Percentiles rank a stretch among this genome's conserved stretches.
phyloP scores from a whole-genome alignment of 164 flowering plant genomes.

The grape (Vitis vinifera) region DNA sequence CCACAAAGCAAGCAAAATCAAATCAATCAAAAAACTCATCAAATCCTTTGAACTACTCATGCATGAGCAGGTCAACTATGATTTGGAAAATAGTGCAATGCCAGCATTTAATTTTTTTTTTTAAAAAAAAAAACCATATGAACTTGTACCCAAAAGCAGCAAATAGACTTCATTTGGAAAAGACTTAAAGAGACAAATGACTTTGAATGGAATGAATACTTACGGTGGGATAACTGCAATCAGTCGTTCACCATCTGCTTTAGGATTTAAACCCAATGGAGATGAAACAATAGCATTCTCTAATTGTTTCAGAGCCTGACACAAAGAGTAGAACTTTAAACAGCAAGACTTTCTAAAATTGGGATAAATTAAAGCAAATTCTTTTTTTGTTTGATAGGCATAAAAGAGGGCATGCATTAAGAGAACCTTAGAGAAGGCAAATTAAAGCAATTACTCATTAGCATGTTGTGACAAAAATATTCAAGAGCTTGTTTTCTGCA shows the following conservation, averaged over 20 bases:
- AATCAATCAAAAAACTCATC: slow-evolving; percentile 10
- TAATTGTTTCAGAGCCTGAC: slow-evolving; percentile 66
- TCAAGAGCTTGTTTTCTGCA: neutral
- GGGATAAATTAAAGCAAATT: neutral
- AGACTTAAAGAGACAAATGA: slow-evolving; percentile 1
- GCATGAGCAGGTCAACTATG: neutral
- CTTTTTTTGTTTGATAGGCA: no score
- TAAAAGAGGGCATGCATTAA: no score
- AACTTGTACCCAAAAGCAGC: neutral
- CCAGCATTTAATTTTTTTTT: no score
- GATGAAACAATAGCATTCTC: slow-evolving; percentile 82
- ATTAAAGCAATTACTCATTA: neutral
- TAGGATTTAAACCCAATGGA: slow-evolving; percentile 87
- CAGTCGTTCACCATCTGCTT: slow-evolving; percentile 69
- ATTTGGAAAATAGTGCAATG: no score
- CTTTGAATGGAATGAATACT: slow-evolving; percentile 21
- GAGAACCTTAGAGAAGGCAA: no score
- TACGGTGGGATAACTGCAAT: slow-evolving; percentile 88
- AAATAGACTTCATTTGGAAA: neutral
- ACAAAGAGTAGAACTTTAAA: slow-evolving; percentile 14
- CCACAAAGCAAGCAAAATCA: slow-evolving; percentile 11
- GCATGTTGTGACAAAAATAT: neutral
- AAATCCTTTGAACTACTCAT: neutral
- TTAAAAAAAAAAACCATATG: no score
- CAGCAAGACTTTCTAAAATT: neutral